Conservation (phyloP, 2,329 filamentous ascomycete genomes). For the Grosmannia huntii region DNA sequence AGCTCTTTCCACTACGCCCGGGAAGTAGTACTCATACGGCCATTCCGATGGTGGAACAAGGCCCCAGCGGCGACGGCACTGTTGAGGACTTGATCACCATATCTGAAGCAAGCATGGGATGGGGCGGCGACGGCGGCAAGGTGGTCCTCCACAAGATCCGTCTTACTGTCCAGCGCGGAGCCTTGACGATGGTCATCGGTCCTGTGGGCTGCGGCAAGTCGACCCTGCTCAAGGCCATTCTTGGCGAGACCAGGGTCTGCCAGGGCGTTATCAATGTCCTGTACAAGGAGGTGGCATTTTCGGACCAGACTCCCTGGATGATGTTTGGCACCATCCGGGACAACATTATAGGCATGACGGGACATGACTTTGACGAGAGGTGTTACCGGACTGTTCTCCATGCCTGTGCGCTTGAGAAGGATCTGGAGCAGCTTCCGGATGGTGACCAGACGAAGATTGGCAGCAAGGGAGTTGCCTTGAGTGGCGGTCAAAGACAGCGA, state of each 20-base stretch:
- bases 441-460: conserved; percentile 15
- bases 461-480: conserved; percentile 15
- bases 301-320: conserved; percentile 26
- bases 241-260: conserved; percentile 21
- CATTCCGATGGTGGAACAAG: not conserved
- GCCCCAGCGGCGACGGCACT: not conserved
- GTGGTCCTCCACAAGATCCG: not conserved
- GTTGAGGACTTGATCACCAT: not conserved
- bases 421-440: conserved; percentile 12
- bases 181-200: conserved; percentile 24
- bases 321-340: conserved; percentile 24
- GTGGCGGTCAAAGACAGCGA: conserved; percentile 17
- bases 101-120: not conserved
- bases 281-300: conserved; percentile 13
- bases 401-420: conserved; percentile 16
- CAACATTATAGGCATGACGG: conserved; percentile 22
- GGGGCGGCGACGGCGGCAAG: not conserved
- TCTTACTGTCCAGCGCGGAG: not conserved
- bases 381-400: conserved; percentile 17
- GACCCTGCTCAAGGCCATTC: conserved; percentile 22
- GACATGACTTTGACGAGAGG: conserved; percentile 11
- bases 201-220: conserved; percentile 30
- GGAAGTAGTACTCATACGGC: not conserved
- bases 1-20: not conserved
- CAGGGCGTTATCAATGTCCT: conserved; percentile 21